Percentiles rank a stretch among this genome's conserved stretches.
phyloP scores from a whole-genome alignment of 306 rosid genomes.

The Pterocarpus macrocarpus region DNA sequence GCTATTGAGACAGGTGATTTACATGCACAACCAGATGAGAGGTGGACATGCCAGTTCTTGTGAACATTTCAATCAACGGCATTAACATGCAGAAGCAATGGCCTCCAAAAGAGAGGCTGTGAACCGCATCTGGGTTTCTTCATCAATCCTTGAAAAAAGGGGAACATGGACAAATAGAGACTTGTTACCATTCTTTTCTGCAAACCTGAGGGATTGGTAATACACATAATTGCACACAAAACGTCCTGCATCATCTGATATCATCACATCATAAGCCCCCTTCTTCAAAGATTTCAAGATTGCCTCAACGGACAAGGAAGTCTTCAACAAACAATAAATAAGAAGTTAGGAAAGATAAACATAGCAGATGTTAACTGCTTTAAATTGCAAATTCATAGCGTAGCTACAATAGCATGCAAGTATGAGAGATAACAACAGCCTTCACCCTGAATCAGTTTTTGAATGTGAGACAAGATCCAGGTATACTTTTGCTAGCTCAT shows the following conservation, averaged over 20 bases:
- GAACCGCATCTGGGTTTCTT: conserved; percentile 81
- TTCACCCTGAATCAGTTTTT: background rate
- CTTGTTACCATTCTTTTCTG: conserved; percentile 85
- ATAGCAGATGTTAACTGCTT: too few relatives aligned
- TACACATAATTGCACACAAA: conserved; percentile 92
- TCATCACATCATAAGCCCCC: conserved; percentile 60
- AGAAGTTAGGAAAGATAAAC: conserved; percentile 41
- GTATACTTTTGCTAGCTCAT: background rate
- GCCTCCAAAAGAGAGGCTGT: conserved; percentile 78
- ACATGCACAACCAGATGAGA: conserved; percentile 47
- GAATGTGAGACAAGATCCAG: background rate
- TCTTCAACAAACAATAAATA: conserved; percentile 59
- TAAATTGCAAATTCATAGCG: conserved; percentile 8
- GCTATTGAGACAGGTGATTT: conserved; percentile 45
- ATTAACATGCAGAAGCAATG: conserved; percentile 68
- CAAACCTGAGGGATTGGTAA: conserved; percentile 82
- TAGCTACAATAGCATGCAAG: conserved; percentile 19
- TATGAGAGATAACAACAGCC: background rate
- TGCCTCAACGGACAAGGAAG: conserved; percentile 57
- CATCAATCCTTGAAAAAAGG: conserved; percentile 71
- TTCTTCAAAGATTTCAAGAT: conserved; percentile 68
- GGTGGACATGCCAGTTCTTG: conserved; percentile 17
- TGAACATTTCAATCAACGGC: conserved; percentile 28
- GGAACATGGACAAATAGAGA: conserved; percentile 90
- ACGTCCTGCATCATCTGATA: conserved; percentile 85